These are phyloP conservation scores for Mortierella antarctica DNA, from an alignment of 192 early-diverging fungal species.

Conservation along the genomic window DNA sequence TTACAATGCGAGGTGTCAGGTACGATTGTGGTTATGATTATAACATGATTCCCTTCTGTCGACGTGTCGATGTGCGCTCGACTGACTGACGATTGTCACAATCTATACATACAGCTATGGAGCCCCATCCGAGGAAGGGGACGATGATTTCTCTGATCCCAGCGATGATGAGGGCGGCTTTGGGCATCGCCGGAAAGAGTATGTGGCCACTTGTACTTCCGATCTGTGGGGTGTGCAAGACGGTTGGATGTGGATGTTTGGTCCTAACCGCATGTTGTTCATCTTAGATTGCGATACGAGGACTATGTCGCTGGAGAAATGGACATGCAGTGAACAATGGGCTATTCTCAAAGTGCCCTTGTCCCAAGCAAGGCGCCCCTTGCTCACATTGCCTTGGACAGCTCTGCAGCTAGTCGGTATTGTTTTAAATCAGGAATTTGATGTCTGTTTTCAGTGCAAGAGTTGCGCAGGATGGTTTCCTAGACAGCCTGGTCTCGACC, in stretches of 20 bases:
- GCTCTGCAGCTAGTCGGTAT: no score
- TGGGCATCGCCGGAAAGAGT: constrained; percentile 36
- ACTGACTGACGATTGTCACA: not conserved
- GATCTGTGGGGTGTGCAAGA: no score
- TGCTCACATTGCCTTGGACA: no score
- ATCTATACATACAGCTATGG: constrained; percentile 27
- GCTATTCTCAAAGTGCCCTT: no score
- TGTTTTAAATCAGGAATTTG: no score
- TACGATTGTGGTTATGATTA: constrained; percentile 47
- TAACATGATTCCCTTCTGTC: not conserved
- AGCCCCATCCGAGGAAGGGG: constrained; percentile 31
- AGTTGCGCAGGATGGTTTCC: no score
- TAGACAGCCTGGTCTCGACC: no score
- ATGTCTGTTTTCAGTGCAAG: no score
- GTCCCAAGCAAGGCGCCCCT: no score
- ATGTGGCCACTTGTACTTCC: not conserved
- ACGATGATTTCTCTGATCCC: constrained; percentile 43
- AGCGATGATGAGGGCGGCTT: constrained; percentile 47
- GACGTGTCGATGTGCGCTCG: not conserved
- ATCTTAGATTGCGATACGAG: constrained; percentile 38
- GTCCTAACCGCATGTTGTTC: not conserved
- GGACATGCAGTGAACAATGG: constrained; percentile 39
- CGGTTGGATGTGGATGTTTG: not conserved
- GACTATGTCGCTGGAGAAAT: constrained; percentile 49
- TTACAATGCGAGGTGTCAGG: constrained; percentile 91